These are phyloP conservation scores for Colletotrichum euphorbiae DNA, from an alignment of 2,329 filamentous ascomycete genomes.

Conservation along the genomic window DNA sequence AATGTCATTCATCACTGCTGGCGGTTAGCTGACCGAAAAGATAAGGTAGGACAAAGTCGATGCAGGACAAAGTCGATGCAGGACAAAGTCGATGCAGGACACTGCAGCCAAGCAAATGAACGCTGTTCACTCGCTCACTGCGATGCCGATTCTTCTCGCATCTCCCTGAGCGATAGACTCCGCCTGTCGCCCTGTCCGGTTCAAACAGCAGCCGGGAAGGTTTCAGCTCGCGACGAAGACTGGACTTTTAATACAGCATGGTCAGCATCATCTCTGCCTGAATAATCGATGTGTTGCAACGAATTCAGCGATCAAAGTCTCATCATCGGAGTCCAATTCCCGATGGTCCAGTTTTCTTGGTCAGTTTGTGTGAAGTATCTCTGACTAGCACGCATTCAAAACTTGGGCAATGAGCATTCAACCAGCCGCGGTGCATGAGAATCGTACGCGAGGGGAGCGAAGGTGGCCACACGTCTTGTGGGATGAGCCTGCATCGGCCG, in stretches of 20 bases:
- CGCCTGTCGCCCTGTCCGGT: slow-evolving; percentile 9
- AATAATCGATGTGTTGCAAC: too few species aligned
- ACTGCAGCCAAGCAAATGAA: slow-evolving; percentile 40
- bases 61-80: slow-evolving; percentile 38
- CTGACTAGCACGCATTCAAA: slow-evolving; percentile 24
- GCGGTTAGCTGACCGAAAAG: slow-evolving; percentile 33
- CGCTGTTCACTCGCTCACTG: slow-evolving; percentile 19
- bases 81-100: slow-evolving; percentile 35
- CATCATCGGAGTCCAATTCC: slow-evolving; percentile 46
- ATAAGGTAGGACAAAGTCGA: slow-evolving; percentile 36
- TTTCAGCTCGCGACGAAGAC: slow-evolving; percentile 4
- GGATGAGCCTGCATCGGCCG: slow-evolving; percentile 12
- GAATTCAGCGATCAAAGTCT: slow-evolving; percentile 38
- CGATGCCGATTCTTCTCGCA: slow-evolving; percentile 4
- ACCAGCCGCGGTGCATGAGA: slow-evolving; percentile 7
- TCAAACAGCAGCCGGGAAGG: neutral
- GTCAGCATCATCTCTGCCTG: too few species aligned
- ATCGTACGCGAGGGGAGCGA: neutral
- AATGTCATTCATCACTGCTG: slow-evolving; percentile 2
- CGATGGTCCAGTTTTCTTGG: slow-evolving; percentile 39
- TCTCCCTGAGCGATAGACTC: slow-evolving; percentile 29
- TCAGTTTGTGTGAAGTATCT: slow-evolving; percentile 22
- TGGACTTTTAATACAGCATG: slow-evolving; percentile 2
- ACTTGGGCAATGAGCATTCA: slow-evolving; percentile 16
- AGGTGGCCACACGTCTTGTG: neutral